Conservation (phyloP, 495 filamentous ascomycete genomes). For the Daldinia caldariorum region DNA sequence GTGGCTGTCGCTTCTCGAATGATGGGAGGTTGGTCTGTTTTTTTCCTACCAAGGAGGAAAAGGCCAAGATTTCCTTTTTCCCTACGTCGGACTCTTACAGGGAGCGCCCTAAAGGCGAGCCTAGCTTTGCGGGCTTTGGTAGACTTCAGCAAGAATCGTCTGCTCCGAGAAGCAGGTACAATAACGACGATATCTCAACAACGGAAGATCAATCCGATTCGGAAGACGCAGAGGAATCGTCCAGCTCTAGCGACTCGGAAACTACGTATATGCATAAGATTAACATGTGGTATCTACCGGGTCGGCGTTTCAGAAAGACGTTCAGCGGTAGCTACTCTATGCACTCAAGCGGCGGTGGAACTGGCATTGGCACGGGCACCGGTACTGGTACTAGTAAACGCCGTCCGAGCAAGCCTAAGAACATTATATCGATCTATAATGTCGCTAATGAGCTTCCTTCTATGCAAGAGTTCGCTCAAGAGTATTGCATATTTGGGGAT, state of each 20-base stretch:
- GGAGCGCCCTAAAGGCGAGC: constrained; percentile 70
- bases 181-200: constrained; percentile 64
- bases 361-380: constrained; percentile 63
- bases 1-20: constrained; percentile 79
- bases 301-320: constrained; percentile 55
- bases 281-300: constrained; percentile 57
- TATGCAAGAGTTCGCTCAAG: constrained; percentile 75
- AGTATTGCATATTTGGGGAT: constrained; percentile 86
- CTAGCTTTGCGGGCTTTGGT: constrained; percentile 89
- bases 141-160: constrained; percentile 67
- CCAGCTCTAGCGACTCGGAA: constrained; percentile 75
- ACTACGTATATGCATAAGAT: constrained; percentile 68
- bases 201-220: constrained; percentile 62
- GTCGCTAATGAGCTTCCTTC: constrained; percentile 74
- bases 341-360: constrained; percentile 61
- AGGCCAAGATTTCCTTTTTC: constrained; percentile 67
- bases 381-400: constrained; percentile 58
- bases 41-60: constrained; percentile 83
- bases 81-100: constrained; percentile 68
- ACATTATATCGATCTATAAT: constrained; percentile 74
- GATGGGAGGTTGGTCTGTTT: constrained; percentile 86
- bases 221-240: constrained; percentile 71
- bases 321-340: constrained; percentile 59
- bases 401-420: constrained; percentile 57
- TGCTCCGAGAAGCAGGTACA: constrained; percentile 54